Conservation (phyloP, 225 moss, liverwort and hornwort genomes). For the Thuidium tamariscinum region DNA sequence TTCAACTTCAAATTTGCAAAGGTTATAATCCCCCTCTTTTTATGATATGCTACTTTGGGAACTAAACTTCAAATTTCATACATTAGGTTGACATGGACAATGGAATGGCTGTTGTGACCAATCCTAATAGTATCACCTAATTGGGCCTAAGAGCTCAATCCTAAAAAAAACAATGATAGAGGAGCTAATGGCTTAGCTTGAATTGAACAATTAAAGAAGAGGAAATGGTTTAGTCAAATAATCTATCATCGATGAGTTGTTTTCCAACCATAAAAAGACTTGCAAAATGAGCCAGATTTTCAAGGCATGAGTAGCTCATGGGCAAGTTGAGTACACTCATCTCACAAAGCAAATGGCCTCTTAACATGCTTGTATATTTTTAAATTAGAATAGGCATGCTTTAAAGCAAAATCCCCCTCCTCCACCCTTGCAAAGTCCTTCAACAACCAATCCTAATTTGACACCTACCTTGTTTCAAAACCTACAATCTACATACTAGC, state of each 20-base stretch:
- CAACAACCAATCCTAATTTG: no score
- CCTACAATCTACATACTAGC: not conserved
- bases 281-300: not conserved
- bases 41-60: accelerated
- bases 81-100: not conserved
- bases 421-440: not conserved
- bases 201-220: not conserved
- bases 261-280: accelerated
- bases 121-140: not conserved
- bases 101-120: accelerated
- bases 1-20: not conserved
- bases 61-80: not conserved
- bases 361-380: not conserved
- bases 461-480: accelerated
- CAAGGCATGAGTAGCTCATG: no score
- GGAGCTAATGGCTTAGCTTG: accelerated
- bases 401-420: accelerated
- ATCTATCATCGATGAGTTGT: accelerated
- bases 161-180: not conserved
- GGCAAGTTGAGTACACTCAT: no score
- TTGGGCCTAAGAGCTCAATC: accelerated
- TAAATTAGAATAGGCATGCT: accelerated
- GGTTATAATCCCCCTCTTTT: no score
- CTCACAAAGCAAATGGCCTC: not conserved
- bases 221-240: accelerated